phyloP scores from a whole-genome alignment of 352 stramenopile genomes.

The Globisporangium emineosum region DNA sequence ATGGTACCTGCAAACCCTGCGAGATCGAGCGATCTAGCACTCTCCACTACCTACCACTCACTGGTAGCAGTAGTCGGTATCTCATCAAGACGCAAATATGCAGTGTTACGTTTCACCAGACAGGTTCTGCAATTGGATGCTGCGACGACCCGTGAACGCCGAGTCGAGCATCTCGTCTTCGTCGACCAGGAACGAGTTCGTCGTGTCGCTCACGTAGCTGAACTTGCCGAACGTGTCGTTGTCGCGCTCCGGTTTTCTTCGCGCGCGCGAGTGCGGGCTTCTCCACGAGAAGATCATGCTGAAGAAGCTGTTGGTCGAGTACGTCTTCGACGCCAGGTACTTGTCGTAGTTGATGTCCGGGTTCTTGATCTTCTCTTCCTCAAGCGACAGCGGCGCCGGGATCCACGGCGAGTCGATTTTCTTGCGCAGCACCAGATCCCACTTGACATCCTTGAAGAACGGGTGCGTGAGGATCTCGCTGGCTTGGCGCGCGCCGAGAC shows the following conservation, averaged over 20 bases:
- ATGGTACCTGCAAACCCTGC: background rate
- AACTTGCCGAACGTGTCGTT: conserved; percentile 85
- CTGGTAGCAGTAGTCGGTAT: background rate
- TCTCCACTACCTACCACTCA: background rate
- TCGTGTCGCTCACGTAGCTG: conserved; percentile 87
- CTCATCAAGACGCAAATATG: conserved; percentile 5
- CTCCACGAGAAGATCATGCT: conserved; percentile 83
- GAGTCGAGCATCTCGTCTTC: conserved; percentile 88
- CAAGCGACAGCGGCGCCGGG: conserved; percentile 59
- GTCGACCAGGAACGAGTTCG: conserved; percentile 86
- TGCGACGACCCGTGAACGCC: conserved; percentile 77
- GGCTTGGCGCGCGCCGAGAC: conserved; percentile 76
- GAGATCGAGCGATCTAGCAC: background rate
- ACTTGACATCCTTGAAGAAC: conserved; percentile 79
- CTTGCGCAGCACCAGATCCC: conserved; percentile 81
- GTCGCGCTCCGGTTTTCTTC: conserved; percentile 49
- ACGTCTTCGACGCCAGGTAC: conserved; percentile 77
- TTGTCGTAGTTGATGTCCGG: conserved; percentile 87
- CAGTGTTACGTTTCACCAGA: conserved; percentile 56
- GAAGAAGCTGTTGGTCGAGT: conserved; percentile 77
- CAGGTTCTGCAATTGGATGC: conserved; percentile 80
- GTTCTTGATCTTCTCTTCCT: conserved; percentile 73
- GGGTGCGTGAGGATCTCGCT: conserved; percentile 82
- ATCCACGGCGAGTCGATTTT: conserved; percentile 77
- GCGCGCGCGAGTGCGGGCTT: conserved; percentile 44